Conservation (phyloP, 2,329 filamentous ascomycete genomes). For the Biscogniauxia sp. region DNA sequence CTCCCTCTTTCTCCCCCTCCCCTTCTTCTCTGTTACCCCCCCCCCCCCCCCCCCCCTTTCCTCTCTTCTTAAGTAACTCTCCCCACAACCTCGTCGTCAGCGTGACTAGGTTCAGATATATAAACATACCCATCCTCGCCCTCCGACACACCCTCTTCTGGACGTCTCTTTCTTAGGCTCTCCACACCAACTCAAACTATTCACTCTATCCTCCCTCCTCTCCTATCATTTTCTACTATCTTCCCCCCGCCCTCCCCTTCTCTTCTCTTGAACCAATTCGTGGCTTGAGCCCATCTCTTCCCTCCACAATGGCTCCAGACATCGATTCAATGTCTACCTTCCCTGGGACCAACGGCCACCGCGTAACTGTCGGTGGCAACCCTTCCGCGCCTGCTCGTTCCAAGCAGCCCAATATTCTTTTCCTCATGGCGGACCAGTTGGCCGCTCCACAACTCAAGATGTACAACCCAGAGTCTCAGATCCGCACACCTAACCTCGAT, state of each 20-base stretch:
- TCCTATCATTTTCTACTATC: not conserved
- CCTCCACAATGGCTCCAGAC: conserved; percentile 60
- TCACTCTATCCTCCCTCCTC: not conserved
- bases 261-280: conserved; percentile 5
- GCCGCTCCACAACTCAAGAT: conserved; percentile 88
- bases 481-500: conserved; percentile 90
- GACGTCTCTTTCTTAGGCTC: not conserved
- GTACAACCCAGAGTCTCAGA: conserved; percentile 83
- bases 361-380: conserved; percentile 24
- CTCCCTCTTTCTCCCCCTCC: conserved; percentile 8
- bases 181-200: not conserved
- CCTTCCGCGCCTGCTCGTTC: conserved; percentile 24
- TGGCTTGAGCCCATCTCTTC: not conserved
- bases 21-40: not conserved
- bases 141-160: not conserved
- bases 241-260: conserved; percentile 1
- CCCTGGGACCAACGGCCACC: conserved; percentile 27
- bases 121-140: not conserved
- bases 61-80: too few relatives aligned
- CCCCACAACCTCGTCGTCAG: not conserved
- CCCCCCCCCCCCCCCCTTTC: too few relatives aligned
- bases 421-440: conserved; percentile 97
- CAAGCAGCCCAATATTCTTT: conserved; percentile 73
- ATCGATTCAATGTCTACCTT: conserved; percentile 68
- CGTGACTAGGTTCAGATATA: not conserved